These are phyloP conservation scores for Nigrospora osmanthi DNA, from an alignment of 2,329 filamentous ascomycete species.

Conservation along the genomic window DNA sequence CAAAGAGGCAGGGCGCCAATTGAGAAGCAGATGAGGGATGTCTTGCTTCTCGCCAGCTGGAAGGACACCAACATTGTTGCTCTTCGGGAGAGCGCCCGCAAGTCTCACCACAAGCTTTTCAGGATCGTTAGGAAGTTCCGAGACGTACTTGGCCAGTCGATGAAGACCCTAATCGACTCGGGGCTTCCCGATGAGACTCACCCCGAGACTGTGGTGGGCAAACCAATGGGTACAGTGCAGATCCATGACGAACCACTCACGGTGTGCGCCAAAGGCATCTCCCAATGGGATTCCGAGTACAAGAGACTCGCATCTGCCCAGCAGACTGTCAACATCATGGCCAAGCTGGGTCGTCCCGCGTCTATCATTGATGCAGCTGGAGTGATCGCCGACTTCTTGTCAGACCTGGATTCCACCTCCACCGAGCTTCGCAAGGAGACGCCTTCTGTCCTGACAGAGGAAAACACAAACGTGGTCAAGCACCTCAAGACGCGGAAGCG, in stretches of 20 bases:
- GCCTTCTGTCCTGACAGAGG: constrained; percentile 70
- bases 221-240: constrained; percentile 12
- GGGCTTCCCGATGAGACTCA: constrained; percentile 46
- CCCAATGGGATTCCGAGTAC: constrained; percentile 37
- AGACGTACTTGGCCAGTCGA: constrained; percentile 65
- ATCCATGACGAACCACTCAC: constrained; percentile 24
- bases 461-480: constrained; percentile 77
- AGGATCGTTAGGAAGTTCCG: constrained; percentile 88
- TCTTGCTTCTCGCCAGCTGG: constrained; percentile 93
- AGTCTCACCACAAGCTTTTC: constrained; percentile 88
- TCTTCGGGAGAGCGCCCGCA: constrained; percentile 78
- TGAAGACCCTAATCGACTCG: constrained; percentile 54
- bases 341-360: constrained; percentile 45
- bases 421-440: constrained; percentile 76
- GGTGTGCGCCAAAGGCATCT: constrained; percentile 24
- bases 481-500: constrained; percentile 88
- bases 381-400: constrained; percentile 61
- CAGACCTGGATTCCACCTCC: constrained; percentile 59
- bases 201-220: constrained; percentile 1
- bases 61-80: constrained; percentile 94
- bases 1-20: constrained; percentile 60
- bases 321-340: constrained; percentile 69
- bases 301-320: constrained; percentile 63
- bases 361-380: constrained; percentile 46
- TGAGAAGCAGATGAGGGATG: constrained; percentile 89